These are phyloP conservation scores for Penicillium sp. DNA, from an alignment of 2,329 filamentous ascomycete genomes.

Conservation along the genomic window DNA sequence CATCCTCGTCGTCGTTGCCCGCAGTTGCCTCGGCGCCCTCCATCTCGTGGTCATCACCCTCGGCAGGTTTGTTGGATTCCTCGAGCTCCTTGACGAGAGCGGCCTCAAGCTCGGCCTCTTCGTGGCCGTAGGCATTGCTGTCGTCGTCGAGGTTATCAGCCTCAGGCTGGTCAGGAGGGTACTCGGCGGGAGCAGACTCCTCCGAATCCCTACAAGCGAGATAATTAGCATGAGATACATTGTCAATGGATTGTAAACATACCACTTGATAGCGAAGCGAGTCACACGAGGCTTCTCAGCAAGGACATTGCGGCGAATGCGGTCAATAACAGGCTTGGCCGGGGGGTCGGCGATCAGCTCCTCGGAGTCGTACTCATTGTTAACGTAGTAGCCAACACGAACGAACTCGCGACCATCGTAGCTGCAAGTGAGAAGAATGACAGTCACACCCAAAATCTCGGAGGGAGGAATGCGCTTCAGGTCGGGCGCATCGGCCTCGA, in stretches of 20 bases:
- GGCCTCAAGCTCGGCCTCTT: conserved; percentile 76
- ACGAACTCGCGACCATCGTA: conserved; percentile 98
- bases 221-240: neutral
- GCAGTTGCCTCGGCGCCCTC: conserved; percentile 63
- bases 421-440: conserved; percentile 92
- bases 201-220: conserved; percentile 78
- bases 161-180: conserved; percentile 95
- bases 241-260: conserved; percentile 20
- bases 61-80: conserved; percentile 45
- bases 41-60: conserved; percentile 71
- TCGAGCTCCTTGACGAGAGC: conserved; percentile 56
- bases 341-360: conserved; percentile 87
- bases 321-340: conserved; percentile 87
- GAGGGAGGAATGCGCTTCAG: conserved; percentile 87
- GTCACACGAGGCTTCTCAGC: conserved; percentile 98
- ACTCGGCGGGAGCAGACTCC: conserved; percentile 91
- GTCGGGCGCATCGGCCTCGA: conserved; percentile 91
- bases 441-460: conserved; percentile 94
- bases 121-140: conserved; percentile 80
- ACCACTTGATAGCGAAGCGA: conserved; percentile 98
- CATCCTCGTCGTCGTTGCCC: conserved; percentile 59
- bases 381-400: conserved; percentile 98
- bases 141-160: conserved; percentile 85
- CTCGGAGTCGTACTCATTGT: conserved; percentile 96
- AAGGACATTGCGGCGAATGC: conserved; percentile 86